Base-by-base conservation (phyloP, 2,329 filamentous ascomycete species). In the Drechslerella stenobrocha region DNA sequence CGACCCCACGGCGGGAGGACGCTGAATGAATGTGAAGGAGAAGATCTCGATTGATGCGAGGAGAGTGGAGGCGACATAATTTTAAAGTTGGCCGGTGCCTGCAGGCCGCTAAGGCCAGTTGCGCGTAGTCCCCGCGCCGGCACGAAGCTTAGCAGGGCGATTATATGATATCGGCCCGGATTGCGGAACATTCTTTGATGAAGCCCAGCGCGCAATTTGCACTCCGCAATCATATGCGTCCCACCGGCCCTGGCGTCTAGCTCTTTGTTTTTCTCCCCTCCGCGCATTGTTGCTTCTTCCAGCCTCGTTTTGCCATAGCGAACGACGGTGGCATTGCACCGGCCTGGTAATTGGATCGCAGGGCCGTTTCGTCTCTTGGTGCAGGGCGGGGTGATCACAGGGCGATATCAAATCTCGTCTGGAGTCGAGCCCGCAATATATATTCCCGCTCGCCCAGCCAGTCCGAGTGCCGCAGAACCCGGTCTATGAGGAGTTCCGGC, bases 251-350 rank as follows among this genome's bases (percentile, higher is more conserved):
- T 3, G 37, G 37, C 37, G 37, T 42, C 15, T 42, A 42, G 15
- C 37, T 42, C 37, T 42, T 42, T 42, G n/a, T 42, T 42, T 42
- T 42, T 42, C 37, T 18, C 13, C 13, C 34, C 34, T 15, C 8
- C 28, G 32, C 51, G 18, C 37, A 2, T 53, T 53, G n/a, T 20
- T 53, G 24, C 37, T 30, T 53, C 28, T 40, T 34, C n/a, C 51
- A 53, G 15, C n/a, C 24, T 53, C 30, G 28, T n/a, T 13, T 18
- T 20, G 5, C 18, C 18, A 42, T 4, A 42, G 13, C 18, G 6
- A 42, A 6, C 37, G 37, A 15, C 15, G 15, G 18, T 42, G n/a
- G n/a, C 15, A n/a, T 42, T 37, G 11, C 15, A 37, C 34, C 15
- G 4, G 15, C 34, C 13, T 32, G 13, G 6, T 32, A 6, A 32